Evolutionary conservation across 306 rosid genomes (phyloP).

Genomic region (Chamaecrista fasciculata): DNA sequence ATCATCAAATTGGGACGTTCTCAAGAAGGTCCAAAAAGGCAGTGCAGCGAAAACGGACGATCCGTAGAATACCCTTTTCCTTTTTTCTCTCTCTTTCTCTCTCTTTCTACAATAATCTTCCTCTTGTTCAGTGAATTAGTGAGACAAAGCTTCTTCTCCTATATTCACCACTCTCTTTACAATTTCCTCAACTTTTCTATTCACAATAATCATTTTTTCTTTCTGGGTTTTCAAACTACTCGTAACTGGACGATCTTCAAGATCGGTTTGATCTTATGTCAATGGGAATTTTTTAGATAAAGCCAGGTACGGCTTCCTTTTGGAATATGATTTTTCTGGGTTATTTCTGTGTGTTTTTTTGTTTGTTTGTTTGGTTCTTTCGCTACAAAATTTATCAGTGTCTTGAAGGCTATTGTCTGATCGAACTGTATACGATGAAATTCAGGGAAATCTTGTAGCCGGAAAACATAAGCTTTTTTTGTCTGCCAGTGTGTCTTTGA

Average conservation of each 20-base stretch:
- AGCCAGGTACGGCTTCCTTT: conserved; percentile 43
- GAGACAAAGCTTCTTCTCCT: conserved; percentile 28
- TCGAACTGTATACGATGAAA: conserved; percentile 5
- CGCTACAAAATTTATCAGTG: not conserved
- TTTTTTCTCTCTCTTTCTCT: conserved; percentile 6
- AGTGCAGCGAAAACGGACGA: conserved; percentile 63
- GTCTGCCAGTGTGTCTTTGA: conserved; percentile 27
- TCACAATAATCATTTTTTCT: not conserved
- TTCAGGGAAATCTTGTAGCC: conserved; percentile 30
- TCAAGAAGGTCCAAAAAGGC: conserved; percentile 64
- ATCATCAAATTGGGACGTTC: conserved; percentile 45
- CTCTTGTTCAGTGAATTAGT: conserved; percentile 28
- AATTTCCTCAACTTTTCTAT: conserved; percentile 2
- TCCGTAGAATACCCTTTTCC: conserved; percentile 55
- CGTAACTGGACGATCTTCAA: conserved; percentile 41
- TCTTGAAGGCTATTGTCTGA: conserved; percentile 22
- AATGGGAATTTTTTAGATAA: conserved; percentile 45
- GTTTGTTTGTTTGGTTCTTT: too few relatives aligned
- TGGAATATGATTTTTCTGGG: not conserved
- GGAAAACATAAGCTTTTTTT: conserved; percentile 17
- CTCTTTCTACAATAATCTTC: conserved; percentile 15
- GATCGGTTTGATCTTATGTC: conserved; percentile 40
- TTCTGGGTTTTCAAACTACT: conserved; percentile 25
- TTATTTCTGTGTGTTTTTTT: not conserved
- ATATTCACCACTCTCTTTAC: conserved; percentile 28